phyloP scores from a whole-genome alignment of 306 rosid genomes.

The Potentilla sterilis region DNA sequence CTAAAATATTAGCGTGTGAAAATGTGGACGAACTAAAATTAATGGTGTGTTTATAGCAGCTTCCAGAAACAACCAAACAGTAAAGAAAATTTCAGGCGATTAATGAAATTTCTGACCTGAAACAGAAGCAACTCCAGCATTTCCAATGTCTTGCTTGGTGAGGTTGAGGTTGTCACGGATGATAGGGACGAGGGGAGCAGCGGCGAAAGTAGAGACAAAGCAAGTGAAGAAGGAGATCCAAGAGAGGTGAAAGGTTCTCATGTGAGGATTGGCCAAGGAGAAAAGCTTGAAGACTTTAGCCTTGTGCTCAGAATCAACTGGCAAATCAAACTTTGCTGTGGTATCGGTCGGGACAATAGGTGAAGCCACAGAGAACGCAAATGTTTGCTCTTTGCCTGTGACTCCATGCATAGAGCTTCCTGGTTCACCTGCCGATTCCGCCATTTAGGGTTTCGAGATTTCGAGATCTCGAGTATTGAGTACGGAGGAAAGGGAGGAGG shows the following conservation, averaged over 20 bases:
- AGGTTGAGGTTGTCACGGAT: conserved; percentile 80
- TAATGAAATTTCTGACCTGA: conserved; percentile 25
- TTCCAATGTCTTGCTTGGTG: conserved; percentile 72
- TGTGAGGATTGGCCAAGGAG: conserved; percentile 82
- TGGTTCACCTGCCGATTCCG: conserved; percentile 54
- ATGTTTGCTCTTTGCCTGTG: conserved; percentile 71
- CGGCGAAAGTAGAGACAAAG: conserved; percentile 83
- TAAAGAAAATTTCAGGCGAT: too few species aligned
- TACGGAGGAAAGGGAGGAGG: neutral
- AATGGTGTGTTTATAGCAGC: too few species aligned
- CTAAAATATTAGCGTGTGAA: too few species aligned
- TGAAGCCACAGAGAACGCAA: conserved; percentile 61
- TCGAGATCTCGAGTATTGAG: neutral
- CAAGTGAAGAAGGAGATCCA: conserved; percentile 94
- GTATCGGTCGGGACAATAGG: conserved; percentile 66
- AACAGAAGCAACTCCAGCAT: conserved; percentile 89
- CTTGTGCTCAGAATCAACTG: conserved; percentile 83
- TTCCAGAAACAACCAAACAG: too few species aligned
- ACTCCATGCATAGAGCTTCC: conserved; percentile 99
- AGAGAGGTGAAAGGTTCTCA: conserved; percentile 95
- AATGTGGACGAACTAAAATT: too few species aligned
- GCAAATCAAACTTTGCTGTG: conserved; percentile 60
- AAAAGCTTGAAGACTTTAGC: conserved; percentile 68
- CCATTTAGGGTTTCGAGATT: conserved; percentile 16
- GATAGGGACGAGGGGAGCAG: conserved; percentile 73